These are phyloP conservation scores for Austroboletus eburneus DNA, from an alignment of 768 basidiomycete species.

Conservation along the genomic window DNA sequence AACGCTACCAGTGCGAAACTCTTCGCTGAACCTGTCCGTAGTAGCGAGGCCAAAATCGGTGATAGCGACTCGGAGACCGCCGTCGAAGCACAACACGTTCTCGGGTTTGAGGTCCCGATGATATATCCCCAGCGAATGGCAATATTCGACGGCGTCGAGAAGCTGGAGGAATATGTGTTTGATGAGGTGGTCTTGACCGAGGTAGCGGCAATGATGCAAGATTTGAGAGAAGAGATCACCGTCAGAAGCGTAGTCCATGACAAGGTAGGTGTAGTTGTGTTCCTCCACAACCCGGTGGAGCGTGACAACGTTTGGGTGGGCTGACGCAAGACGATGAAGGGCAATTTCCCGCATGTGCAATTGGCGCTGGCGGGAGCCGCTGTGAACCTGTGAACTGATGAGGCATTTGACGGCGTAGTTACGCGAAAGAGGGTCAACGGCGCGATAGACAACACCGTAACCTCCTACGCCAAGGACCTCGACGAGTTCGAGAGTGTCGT, in stretches of 20 bases:
- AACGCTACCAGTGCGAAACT: conserved; percentile 95
- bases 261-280: conserved; percentile 74
- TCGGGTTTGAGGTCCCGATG: conserved; percentile 98
- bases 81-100: conserved; percentile 83
- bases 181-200: conserved; percentile 82
- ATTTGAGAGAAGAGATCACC: conserved; percentile 94
- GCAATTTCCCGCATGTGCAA: conserved; percentile 88
- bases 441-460: conserved; percentile 94
- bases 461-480: conserved; percentile 89
- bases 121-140: conserved; percentile 87
- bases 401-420: conserved; percentile 94
- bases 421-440: conserved; percentile 52
- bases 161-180: conserved; percentile 90
- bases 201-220: conserved; percentile 64
- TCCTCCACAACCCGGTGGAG: conserved; percentile 88
- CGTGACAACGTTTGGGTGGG: conserved; percentile 79
- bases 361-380: conserved; percentile 53
- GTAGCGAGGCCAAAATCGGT: conserved; percentile 97
- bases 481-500: conserved; percentile 74
- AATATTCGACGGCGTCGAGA: conserved; percentile 89
- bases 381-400: conserved; percentile 45
- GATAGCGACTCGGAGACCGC: conserved; percentile 73
- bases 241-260: conserved; percentile 90
- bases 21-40: conserved; percentile 75
- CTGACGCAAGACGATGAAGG: conserved; percentile 70